A percentile compares a stretch with the other conserved stretches of the same genome.
Evolutionary conservation across 1,284 basidiomycete genomes (phyloP).

Genomic region (Paramarasmius palmivorus): DNA sequence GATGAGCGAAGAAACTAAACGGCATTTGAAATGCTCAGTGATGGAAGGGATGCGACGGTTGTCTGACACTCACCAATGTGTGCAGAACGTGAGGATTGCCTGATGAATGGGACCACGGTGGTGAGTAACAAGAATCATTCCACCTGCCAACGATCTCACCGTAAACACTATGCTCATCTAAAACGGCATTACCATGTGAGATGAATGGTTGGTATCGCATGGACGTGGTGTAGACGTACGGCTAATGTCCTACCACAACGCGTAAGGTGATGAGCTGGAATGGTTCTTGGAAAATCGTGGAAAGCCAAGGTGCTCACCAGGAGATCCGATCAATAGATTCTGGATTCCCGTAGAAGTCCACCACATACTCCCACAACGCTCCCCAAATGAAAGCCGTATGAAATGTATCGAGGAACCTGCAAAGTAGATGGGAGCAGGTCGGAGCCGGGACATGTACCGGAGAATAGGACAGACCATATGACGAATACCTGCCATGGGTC

Average conservation of each 20-base stretch:
- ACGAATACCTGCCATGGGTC: constrained; percentile 10
- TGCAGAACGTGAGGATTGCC: constrained; percentile 43
- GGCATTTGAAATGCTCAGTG: constrained; percentile 8
- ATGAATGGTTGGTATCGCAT: background rate
- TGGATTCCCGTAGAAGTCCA: constrained; percentile 25
- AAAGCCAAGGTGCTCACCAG: constrained; percentile 26
- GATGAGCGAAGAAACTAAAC: constrained; percentile 37
- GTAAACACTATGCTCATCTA: constrained; percentile 38
- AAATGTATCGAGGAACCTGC: constrained; percentile 33
- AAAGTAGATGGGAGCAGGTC: background rate
- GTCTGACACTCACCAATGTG: constrained; percentile 30
- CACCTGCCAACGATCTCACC: constrained; percentile 18
- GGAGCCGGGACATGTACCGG: constrained; percentile 6
- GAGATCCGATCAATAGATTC: constrained; percentile 31
- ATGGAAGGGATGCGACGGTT: background rate
- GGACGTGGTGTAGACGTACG: constrained; percentile 17
- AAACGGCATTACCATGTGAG: background rate
- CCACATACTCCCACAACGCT: constrained; percentile 35
- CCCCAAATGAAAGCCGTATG: constrained; percentile 29
- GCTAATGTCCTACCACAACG: constrained; percentile 27
- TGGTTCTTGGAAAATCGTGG: too few relatives aligned
- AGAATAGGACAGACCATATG: constrained; percentile 5
- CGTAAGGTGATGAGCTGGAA: background rate
- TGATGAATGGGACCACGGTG: constrained; percentile 16
- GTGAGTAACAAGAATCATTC: background rate